Base-by-base conservation (phyloP, 2,329 filamentous ascomycete genomes). In the Fusarium oxysporum region DNA sequence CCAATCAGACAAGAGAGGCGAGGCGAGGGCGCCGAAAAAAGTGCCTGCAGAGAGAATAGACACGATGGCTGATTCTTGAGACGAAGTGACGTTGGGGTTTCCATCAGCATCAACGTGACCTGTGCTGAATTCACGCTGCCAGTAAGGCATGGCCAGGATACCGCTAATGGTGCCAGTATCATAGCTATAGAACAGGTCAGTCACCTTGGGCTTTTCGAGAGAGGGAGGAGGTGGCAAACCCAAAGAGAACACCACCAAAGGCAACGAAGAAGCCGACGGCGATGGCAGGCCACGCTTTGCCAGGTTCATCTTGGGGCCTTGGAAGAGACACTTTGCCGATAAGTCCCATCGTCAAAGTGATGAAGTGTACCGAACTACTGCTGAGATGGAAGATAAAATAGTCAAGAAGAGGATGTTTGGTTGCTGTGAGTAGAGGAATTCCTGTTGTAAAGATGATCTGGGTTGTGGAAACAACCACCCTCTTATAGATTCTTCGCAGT, bases 11-110 rank as follows among this genome's bases (percentile, higher is more conserved):
- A 93, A 75, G 56, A 90, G 85, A 16, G 89, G 88, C 0, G 89
- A 90, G 14, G 79, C 81, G n/a, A 95, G 86, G 14, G 92, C 89
- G 38, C 93, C 93, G 71, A 94, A 91, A 82, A 95, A 95, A 7
- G 92, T 94, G 56, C 92, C 92, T 13, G 91, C 91, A 0, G 92
- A 94, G 21, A 95, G 86, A 73, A 94, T 94, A 10, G 92, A 93
- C 33, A 93, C 92, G 63, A 93, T 90, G 38, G 89, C 85, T 0
- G 92, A 92, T 50, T 89, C 85, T 65, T 90, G 85, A 0, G 85
- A 83, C 1, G 91, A 83, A 4, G 84, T 85, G 33, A 91, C 69
- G 51, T 71, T 76, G 5, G 59, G 73, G 23, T 78, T 67, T 30
- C 73, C 75, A 3, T 78, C 53, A 10, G 75, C 45, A n/a, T 80